Evolutionary conservation across 2,329 filamentous ascomycete species (phyloP).

Genomic region (Colletotrichum tanaceti): DNA sequence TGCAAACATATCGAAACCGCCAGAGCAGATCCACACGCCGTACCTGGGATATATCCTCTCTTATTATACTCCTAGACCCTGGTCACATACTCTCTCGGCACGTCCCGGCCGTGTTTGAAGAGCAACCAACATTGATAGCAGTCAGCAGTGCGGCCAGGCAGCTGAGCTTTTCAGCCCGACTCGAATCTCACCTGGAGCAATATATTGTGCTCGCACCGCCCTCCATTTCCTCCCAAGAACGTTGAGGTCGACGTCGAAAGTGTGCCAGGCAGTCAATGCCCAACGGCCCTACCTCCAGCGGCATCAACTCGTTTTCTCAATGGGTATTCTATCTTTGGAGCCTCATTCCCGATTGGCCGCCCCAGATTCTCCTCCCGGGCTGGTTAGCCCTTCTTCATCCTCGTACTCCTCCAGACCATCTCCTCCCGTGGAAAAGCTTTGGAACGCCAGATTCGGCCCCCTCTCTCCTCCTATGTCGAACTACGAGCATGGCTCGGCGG

Average conservation of each 20-base stretch:
- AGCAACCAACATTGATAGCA: conserved; percentile 23
- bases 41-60: conserved; percentile 3
- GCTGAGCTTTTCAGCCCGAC: conserved; percentile 6
- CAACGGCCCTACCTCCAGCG: conserved; percentile 14
- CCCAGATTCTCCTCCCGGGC: conserved; percentile 66
- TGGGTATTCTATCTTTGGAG: conserved; percentile 66
- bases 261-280: conserved; percentile 25
- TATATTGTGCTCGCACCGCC: neutral
- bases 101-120: conserved; percentile 28
- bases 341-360: conserved; percentile 62
- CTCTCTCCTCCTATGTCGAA: conserved; percentile 68
- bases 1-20: neutral
- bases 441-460: conserved; percentile 52
- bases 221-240: neutral
- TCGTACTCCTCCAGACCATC: conserved; percentile 59
- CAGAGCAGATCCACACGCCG: neutral
- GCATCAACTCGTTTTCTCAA: conserved; percentile 54
- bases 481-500: conserved; percentile 62
- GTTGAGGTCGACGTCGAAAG: neutral
- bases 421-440: conserved; percentile 58
- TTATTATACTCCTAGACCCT: conserved; percentile 7
- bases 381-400: conserved; percentile 63
- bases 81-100: conserved; percentile 15
- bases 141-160: conserved; percentile 15
- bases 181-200: conserved; percentile 7